phyloP scores from a whole-genome alignment of 352 stramenopile species.

The Thraustochytrium striatum region DNA sequence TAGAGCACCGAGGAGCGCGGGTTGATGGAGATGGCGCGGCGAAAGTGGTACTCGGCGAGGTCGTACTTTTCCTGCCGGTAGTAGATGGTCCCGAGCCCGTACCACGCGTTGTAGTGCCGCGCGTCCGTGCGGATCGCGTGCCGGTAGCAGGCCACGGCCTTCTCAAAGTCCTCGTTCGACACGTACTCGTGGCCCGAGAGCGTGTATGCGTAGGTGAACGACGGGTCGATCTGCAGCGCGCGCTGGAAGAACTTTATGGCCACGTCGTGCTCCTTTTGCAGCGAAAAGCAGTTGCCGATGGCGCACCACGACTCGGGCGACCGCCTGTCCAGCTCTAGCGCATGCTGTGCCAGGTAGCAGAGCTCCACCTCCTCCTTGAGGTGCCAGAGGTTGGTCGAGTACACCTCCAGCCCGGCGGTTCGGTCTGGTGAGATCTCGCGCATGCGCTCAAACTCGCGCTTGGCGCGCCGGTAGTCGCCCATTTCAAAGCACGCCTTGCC shows the following conservation, averaged over 20 bases:
- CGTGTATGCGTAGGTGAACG: conserved; percentile 95
- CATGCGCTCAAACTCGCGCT: conserved; percentile 80
- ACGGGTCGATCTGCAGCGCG: conserved; percentile 86
- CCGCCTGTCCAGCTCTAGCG: conserved; percentile 82
- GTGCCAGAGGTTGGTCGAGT: conserved; percentile 93
- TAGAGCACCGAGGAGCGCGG: conserved; percentile 84
- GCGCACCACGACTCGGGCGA: conserved; percentile 90
- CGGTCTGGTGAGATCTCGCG: conserved; percentile 80
- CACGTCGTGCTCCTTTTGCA: conserved; percentile 95
- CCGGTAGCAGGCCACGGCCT: conserved; percentile 88
- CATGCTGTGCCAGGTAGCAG: conserved; percentile 88
- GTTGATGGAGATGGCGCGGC: conserved; percentile 85
- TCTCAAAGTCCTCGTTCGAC: conserved; percentile 96
- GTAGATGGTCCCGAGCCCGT: conserved; percentile 87
- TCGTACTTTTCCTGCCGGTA: conserved; percentile 95
- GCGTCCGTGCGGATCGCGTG: conserved; percentile 85
- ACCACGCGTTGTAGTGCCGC: conserved; percentile 87
- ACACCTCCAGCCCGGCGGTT: conserved; percentile 86
- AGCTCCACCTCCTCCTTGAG: conserved; percentile 94
- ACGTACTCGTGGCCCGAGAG: conserved; percentile 95
- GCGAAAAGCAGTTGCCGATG: conserved; percentile 93
- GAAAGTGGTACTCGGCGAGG: conserved; percentile 94
- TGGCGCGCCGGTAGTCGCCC: conserved; percentile 84
- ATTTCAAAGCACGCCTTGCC: conserved; percentile 90
- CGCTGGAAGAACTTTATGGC: conserved; percentile 92